Conservation (phyloP, 2,329 filamentous ascomycete species). For the Blastomyces emzantsi region DNA sequence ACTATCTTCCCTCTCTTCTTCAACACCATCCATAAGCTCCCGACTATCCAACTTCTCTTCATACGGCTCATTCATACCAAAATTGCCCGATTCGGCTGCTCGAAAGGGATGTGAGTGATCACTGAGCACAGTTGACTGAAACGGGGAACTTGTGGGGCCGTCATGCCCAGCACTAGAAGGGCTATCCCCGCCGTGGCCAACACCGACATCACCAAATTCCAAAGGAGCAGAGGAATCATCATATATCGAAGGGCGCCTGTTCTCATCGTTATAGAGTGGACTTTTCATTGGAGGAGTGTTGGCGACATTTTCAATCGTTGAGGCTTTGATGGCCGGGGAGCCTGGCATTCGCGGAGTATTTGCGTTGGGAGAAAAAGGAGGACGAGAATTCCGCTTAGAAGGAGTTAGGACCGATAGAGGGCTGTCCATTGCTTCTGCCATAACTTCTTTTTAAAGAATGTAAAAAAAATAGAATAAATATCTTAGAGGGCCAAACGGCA, state of each 20-base stretch:
- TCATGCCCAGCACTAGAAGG: background rate
- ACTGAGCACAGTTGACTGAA: constrained; percentile 25
- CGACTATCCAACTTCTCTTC: constrained; percentile 6
- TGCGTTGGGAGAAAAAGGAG: constrained; percentile 16
- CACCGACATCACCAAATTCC: background rate
- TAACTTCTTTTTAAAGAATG: background rate
- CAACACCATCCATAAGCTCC: constrained; percentile 3
- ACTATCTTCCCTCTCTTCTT: constrained; percentile 6
- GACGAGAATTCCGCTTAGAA: constrained; percentile 35
- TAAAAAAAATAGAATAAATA: too few relatives aligned
- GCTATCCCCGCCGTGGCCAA: background rate
- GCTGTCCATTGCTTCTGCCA: constrained; percentile 27
- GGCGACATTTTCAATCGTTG: background rate
- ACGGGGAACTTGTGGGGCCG: constrained; percentile 30
- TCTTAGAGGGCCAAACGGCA: background rate
- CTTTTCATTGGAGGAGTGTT: constrained; percentile 6
- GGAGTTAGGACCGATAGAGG: constrained; percentile 35
- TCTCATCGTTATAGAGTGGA: constrained; percentile 14
- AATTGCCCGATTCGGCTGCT: background rate
- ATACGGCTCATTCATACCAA: background rate
- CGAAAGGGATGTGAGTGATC: background rate
- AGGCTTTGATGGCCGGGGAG: background rate
- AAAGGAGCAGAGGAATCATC: background rate
- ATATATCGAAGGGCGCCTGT: background rate
- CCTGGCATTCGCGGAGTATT: background rate